These are phyloP conservation scores for Ceratobasidium papillatum DNA, from an alignment of 1,284 basidiomycete genomes.

Conservation along the genomic window DNA sequence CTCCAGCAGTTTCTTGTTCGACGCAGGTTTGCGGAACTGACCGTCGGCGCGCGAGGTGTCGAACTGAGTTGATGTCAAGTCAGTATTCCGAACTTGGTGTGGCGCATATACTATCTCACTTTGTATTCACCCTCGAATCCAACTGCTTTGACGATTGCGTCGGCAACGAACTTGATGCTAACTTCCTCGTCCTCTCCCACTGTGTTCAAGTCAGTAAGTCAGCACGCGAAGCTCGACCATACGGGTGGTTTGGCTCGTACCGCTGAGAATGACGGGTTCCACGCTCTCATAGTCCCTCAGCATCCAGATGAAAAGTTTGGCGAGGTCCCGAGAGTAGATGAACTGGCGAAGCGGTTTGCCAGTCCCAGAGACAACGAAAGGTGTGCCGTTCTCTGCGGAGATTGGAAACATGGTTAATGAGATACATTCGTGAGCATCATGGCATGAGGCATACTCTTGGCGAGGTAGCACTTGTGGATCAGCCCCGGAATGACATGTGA, in stretches of 20 bases:
- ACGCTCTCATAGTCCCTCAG: constrained; percentile 87
- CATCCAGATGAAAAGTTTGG: constrained; percentile 92
- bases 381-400: constrained; percentile 76
- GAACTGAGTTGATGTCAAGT: constrained; percentile 55
- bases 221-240: not conserved
- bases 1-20: constrained; percentile 80
- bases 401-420: constrained; percentile 10
- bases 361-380: constrained; percentile 83
- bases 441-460: constrained; percentile 68
- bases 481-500: constrained; percentile 91
- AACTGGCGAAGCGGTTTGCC: constrained; percentile 91
- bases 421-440: not conserved
- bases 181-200: constrained; percentile 91
- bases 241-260: constrained; percentile 53
- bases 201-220: not conserved
- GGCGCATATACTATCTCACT: constrained; percentile 53
- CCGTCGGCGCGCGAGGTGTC: constrained; percentile 79
- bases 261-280: constrained; percentile 87
- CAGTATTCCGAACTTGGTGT: constrained; percentile 15
- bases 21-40: constrained; percentile 93
- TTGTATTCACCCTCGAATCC: constrained; percentile 76
- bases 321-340: constrained; percentile 92
- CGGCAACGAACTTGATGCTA: constrained; percentile 83
- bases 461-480: constrained; percentile 87
- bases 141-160: constrained; percentile 82